phyloP scores from a whole-genome alignment of 148 eudicot species.

The Euryodendron excelsum region DNA sequence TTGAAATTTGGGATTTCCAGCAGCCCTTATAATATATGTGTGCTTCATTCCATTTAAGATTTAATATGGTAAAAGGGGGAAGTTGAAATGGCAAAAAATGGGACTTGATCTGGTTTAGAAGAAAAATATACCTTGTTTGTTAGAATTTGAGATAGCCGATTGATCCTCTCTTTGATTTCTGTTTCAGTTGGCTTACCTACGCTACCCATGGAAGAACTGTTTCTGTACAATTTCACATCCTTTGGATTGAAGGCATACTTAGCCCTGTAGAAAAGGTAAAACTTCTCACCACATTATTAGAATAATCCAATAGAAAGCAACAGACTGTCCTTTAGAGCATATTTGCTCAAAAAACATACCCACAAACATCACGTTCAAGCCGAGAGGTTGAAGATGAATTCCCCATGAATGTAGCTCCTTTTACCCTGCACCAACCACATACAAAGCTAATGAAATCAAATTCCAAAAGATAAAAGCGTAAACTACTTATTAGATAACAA shows the following conservation, averaged over 20 bases:
- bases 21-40: neutral
- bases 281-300: too few relatives aligned
- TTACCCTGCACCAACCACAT: slow-evolving; percentile 38
- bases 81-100: neutral
- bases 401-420: slow-evolving; percentile 28
- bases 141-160: slow-evolving; percentile 51
- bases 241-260: slow-evolving; percentile 83
- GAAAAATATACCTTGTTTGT: slow-evolving; percentile 57
- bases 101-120: neutral
- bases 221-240: slow-evolving; percentile 45
- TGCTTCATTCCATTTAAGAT: neutral
- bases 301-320: neutral
- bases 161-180: slow-evolving; percentile 68
- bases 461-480: neutral
- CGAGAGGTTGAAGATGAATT: slow-evolving; percentile 37
- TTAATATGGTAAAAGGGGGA: neutral
- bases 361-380: slow-evolving; percentile 53
- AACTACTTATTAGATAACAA: neutral
- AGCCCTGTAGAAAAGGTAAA: slow-evolving; percentile 39
- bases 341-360: slow-evolving; percentile 38
- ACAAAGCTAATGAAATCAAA: slow-evolving; percentile 11
- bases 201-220: slow-evolving; percentile 31
- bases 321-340: neutral
- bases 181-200: slow-evolving; percentile 41
- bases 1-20: neutral